Conservation (phyloP, 768 basidiomycete species). For the Tricholoma furcatifolium region DNA sequence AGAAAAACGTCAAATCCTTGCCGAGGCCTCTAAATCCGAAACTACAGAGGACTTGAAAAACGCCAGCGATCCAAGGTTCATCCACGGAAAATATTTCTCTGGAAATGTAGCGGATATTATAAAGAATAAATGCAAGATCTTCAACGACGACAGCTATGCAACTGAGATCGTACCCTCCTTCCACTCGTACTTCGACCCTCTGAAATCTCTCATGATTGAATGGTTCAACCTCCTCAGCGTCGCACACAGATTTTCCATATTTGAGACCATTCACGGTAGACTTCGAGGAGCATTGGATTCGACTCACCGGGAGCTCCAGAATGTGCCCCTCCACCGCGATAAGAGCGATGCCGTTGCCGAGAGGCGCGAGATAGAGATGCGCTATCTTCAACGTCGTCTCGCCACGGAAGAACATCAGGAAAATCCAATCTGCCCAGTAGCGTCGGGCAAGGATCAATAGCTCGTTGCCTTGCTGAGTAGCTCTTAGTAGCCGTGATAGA, state of each 20-base stretch:
- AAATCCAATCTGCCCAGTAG: too few species aligned
- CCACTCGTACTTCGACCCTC: constrained; percentile 6
- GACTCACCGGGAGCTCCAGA: not conserved
- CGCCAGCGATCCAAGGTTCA: too few species aligned
- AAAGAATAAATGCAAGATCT: not conserved
- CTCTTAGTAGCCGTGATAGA: too few species aligned
- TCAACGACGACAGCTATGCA: not conserved
- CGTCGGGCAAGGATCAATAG: too few species aligned
- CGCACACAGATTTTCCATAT: not conserved
- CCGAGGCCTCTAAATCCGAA: not conserved
- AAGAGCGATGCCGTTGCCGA: too few species aligned
- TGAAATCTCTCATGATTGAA: not conserved
- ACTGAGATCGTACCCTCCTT: not conserved
- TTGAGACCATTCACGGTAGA: not conserved
- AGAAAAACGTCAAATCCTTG: not conserved
- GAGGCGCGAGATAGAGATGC: too few species aligned
- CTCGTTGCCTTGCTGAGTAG: too few species aligned
- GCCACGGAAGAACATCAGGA: too few species aligned
- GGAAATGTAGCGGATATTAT: not conserved
- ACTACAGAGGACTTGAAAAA: not conserved
- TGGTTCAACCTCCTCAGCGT: constrained; percentile 6
- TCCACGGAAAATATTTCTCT: not conserved
- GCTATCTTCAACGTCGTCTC: too few species aligned
- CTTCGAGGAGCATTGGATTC: not conserved
- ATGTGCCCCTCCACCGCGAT: too few species aligned